Base-by-base conservation (phyloP, 768 basidiomycete genomes). In the Trametopsis cervina region DNA sequence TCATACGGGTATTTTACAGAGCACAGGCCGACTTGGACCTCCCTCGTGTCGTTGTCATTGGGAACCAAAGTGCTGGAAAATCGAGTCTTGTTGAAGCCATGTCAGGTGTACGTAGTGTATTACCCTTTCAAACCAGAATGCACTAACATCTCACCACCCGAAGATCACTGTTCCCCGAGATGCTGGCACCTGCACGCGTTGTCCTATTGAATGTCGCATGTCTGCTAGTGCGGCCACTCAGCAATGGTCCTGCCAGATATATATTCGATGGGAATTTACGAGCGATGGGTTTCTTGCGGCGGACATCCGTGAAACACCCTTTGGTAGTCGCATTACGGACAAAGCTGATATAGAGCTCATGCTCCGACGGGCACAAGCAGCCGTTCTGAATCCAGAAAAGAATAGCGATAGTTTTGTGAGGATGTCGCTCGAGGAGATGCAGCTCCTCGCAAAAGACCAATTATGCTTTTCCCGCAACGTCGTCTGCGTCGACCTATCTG, bases 341-440 rank as follows among this genome's bases (percentile, higher is more conserved):
- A 74, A 67, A 23, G 24, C 26, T 1, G 57, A 66, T 1, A 74
- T 85, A 3, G 82, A 83, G 48, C 54, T 74, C 2, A 71, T 69
- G 60, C 69, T 85, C 4, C 72, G 80, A 10, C 69, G 81, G 2
- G 82, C 83, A 0, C 83, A 85, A 53, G 69, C 74, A 0, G 81
- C 80, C 0, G 70, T 81, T n/a, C 66, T 86, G 2, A 69, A 72
- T 42, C 76, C 76, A 0, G 60, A 66, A 10, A 46, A 70, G 11
- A 44, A 64, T 5, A 47, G 68, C 66, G 46, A 18, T 9, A 29
- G 36, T 2, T 54, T 60, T 27, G 27, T 60, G 22, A 40, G 13
- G 2, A 50, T 49, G 54, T 21, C 25, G 6, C n/a, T 18, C 7
- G 40, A 44, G 0, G 44, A 37, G n/a, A 13, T 54, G 13, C 25